These are phyloP conservation scores for Leccinum longicurvipes DNA, from an alignment of 768 basidiomycete species.

Conservation along the genomic window DNA sequence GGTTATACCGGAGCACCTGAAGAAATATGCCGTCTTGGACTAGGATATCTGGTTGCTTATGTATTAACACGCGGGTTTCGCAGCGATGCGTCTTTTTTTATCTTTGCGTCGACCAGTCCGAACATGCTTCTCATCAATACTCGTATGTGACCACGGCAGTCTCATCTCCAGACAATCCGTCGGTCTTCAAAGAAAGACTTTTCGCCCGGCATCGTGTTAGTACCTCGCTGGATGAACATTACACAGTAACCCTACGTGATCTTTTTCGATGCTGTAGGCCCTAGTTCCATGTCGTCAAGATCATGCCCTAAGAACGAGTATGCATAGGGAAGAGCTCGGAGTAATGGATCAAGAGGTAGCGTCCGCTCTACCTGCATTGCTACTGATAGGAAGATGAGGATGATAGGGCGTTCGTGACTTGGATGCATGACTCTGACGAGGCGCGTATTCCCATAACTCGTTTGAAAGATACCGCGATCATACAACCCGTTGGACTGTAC, in stretches of 20 bases:
- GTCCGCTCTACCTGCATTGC: neutral
- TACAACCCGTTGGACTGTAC: neutral
- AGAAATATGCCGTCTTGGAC: conserved; percentile 87
- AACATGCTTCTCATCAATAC: neutral
- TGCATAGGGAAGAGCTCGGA: conserved; percentile 2
- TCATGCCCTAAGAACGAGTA: neutral
- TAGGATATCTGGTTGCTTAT: conserved; percentile 29
- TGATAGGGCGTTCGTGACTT: neutral
- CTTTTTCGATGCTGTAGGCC: neutral
- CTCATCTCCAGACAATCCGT: neutral
- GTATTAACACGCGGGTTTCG: neutral
- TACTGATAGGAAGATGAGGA: neutral
- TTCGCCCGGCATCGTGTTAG: neutral
- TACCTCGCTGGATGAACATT: neutral
- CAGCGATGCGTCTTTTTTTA: neutral
- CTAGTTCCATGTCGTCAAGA: conserved; percentile 1
- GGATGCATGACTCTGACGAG: neutral
- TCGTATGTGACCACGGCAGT: neutral
- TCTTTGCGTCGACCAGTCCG: neutral
- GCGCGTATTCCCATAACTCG: neutral
- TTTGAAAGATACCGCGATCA: neutral
- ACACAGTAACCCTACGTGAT: neutral
- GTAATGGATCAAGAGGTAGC: neutral
- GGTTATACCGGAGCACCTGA: conserved; percentile 78
- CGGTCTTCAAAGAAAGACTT: neutral